A percentile compares a stretch with the other conserved stretches of the same genome.
phyloP scores from a whole-genome alignment of 2,329 filamentous ascomycete species.

The Trichoderma harzianum region DNA sequence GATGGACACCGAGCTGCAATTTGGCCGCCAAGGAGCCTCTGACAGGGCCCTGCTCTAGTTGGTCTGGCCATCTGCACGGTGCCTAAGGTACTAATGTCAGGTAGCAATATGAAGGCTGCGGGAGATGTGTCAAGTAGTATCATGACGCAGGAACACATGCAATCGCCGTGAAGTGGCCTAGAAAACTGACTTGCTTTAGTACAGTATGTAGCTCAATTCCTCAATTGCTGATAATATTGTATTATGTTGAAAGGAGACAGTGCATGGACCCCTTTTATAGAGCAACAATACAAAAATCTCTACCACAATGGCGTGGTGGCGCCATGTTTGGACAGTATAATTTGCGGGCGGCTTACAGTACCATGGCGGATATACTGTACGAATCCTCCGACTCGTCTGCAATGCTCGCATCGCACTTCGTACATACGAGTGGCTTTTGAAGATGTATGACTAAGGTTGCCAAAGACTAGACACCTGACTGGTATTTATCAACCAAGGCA shows the following conservation, averaged over 20 bases:
- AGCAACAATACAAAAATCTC: not conserved
- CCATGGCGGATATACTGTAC: not conserved
- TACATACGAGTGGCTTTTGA: not conserved
- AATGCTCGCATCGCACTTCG: not conserved
- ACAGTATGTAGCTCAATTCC: not conserved
- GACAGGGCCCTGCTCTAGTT: not conserved
- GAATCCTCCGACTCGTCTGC: not conserved
- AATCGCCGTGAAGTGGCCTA: not conserved
- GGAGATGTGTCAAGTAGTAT: not conserved
- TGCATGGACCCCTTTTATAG: not conserved
- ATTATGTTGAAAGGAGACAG: not conserved
- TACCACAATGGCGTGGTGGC: not conserved
- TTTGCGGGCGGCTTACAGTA: not conserved
- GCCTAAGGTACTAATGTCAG: not conserved
- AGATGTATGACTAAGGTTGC: not conserved
- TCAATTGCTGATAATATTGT: not conserved
- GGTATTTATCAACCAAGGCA: not conserved
- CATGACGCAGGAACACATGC: not conserved
- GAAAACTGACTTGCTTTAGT: not conserved
- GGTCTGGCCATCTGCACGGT: not conserved
- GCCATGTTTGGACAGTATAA: not conserved
- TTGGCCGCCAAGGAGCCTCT: not conserved
- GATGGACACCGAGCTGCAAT: not conserved
- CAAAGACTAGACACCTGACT: not conserved
- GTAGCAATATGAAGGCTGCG: not conserved